Evolutionary conservation across 805 yeast species (phyloP), one percentile per base, ranked within the genome.

Genomic region (Scheffersomyces lignosus): DNA sequence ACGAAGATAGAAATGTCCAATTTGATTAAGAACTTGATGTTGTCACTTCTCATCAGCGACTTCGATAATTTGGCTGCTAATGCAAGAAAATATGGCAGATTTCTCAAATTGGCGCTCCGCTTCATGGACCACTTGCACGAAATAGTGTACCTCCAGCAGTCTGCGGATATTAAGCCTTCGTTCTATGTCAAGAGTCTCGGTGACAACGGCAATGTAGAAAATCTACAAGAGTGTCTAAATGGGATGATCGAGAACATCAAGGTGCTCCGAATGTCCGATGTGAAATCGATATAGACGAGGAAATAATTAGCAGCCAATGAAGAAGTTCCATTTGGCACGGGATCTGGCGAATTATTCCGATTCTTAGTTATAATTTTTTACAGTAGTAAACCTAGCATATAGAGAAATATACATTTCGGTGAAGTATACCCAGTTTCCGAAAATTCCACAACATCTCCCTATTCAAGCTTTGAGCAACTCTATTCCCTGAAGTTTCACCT

Each of bases 91-190:
- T 50, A 57, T 28, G 65, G 65, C 3, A 47, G 47, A 14, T 61
- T 52, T 40, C 36, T 66, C 25, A 43, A 51, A 18, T 18, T 56
- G 14, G 41, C 62, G 3, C 37, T 46, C 18, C 31, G 38, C 13
- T 69, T 69, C 36, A 42, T 68, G 33, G 71, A 67, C 46, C 31
- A 47, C 5, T 31, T 66, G 13, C 73, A 69, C 40, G 48, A 37
- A 4, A 20, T 18, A 12, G 30, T 66, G 5, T 67, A 65, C 33
- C 36, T 31, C 44, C 12, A 42, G 48, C 28, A 41, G 39, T 14
- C 33, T 20, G 9, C 24, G 9, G 10, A 20, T 10, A 36, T 42
- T 34, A 50, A 48, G 24, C 69, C 70, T 4, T 61, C 62, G 33
- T 45, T 38, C 26, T 64, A 62, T 36, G 45, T 61, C 18, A 46